Evolutionary conservation across 139 green algal species (phyloP).

Genomic region (Picochlorum sp.): DNA sequence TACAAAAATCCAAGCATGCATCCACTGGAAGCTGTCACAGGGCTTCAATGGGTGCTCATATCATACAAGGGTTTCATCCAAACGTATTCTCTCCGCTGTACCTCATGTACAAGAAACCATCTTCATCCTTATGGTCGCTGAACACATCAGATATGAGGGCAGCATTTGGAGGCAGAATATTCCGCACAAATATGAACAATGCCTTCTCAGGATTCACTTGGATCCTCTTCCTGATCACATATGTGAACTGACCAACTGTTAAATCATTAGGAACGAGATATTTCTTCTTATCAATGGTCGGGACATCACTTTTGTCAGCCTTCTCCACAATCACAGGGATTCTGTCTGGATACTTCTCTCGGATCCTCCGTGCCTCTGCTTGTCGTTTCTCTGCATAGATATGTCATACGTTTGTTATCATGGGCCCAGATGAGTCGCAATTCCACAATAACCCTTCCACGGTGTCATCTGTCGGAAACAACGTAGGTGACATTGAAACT

Average conservation of each 20-base stretch:
- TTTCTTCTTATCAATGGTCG: conserved; percentile 99
- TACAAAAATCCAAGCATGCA: no score
- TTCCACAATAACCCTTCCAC: no score
- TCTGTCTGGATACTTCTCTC: conserved; percentile 94
- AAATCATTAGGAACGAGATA: conserved; percentile 97
- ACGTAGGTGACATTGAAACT: no score
- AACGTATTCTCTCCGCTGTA: conserved; percentile 90
- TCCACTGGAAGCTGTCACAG: no score
- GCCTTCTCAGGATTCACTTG: conserved; percentile 90
- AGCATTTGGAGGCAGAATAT: conserved; percentile 88
- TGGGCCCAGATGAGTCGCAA: no score
- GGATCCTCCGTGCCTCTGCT: conserved; percentile 84
- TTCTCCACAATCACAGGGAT: conserved; percentile 98
- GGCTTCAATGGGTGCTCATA: no score
- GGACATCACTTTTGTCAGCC: conserved; percentile 88
- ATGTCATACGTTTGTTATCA: neutral
- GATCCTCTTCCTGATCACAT: conserved; percentile 98
- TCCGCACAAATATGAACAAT: conserved; percentile 99
- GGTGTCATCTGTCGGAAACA: no score
- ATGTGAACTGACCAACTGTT: conserved; percentile 98
- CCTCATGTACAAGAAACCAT: conserved; percentile 98
- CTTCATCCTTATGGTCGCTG: conserved; percentile 95
- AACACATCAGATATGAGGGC: conserved; percentile 96
- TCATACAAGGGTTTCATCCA: conserved; percentile 20
- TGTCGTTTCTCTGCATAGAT: conserved; percentile 82